Percentiles rank a stretch among this genome's conserved stretches.
phyloP scores from a whole-genome alignment of 345 rosid species.

The Eucalyptus shirleyi region DNA sequence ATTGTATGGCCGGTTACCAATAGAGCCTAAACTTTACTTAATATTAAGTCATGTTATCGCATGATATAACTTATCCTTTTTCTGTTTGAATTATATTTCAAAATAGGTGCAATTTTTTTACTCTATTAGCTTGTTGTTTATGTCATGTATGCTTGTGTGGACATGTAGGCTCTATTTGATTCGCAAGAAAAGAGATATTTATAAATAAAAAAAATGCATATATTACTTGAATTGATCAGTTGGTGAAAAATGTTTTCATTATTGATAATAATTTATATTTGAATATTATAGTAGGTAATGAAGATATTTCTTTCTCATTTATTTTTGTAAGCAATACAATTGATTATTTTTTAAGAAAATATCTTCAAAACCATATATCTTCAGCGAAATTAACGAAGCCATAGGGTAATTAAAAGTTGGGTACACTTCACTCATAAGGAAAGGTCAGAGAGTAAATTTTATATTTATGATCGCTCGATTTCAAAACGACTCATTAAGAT shows the following conservation, averaged over 20 bases:
- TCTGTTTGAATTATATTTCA: accelerated
- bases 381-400: accelerated
- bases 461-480: accelerated
- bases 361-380: too few relatives aligned
- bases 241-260: too few relatives aligned
- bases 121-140: accelerated
- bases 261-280: too few relatives aligned
- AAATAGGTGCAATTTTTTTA: neutral
- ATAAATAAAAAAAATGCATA: too few relatives aligned
- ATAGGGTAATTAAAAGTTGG: neutral
- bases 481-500: too few relatives aligned
- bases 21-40: too few relatives aligned
- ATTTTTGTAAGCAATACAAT: neutral
- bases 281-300: too few relatives aligned
- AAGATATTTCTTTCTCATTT: too few relatives aligned
- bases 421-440: neutral
- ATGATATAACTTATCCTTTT: neutral
- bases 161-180: accelerated
- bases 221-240: too few relatives aligned
- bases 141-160: accelerated
- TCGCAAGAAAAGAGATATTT: too few relatives aligned
- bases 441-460: too few relatives aligned
- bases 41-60: neutral
- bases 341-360: too few relatives aligned
- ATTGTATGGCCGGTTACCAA: accelerated